Evolutionary conservation across 352 stramenopile species (phyloP), one percentile per base, ranked within the genome.

Genomic region (Ophiocytium majus): DNA sequence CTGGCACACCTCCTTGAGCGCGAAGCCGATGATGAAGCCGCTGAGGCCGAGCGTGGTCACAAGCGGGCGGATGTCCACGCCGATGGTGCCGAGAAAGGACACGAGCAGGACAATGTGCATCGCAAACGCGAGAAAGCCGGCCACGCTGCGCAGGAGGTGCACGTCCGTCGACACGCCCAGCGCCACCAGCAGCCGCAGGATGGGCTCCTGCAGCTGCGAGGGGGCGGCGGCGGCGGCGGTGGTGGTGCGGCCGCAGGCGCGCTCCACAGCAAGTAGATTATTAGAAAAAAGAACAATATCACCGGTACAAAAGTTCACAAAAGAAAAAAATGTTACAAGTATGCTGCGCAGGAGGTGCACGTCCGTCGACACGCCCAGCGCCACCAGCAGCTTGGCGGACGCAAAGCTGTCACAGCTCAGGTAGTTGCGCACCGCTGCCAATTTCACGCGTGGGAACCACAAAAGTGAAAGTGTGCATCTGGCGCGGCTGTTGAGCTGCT

Each of bases 61-160:
- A 17, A 83, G 50, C 0, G 79, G 79, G 31, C 50, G 35, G 37
- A 37, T 83, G 79, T 83, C 79, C 1, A 76, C 23, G 35, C 79
- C 79, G 19, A 83, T 32, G 0, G 79, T 83, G 35, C 79, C 79
- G 9, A 81, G 36, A n/a, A 81, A 63, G 50, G 28, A 14, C 28
- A 50, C 50, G 76, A 81, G 28, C 17, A 81, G 37, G 34, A 81
- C 57, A 34, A 50, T 63, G 36, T 63, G 32, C 17, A 50, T 10
- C 76, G 57, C 76, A 17, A 50, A 57, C 31, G 76, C 76, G 28
- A 28, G 50, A n/a, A 57, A 57, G 43, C 5, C 43, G 43, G 43
- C 5, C 5, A 57, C 43, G 43, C 43, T 57, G 5, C 43, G 43
- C 43, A 57, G 43, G 43, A 57, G 43, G 43, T 57, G 5, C 43